Percentiles rank a stretch among this genome's conserved stretches.
These are phyloP conservation scores for Trichoderma guizhouense DNA, from an alignment of 2,329 filamentous ascomycete genomes.

Conservation along the genomic window DNA sequence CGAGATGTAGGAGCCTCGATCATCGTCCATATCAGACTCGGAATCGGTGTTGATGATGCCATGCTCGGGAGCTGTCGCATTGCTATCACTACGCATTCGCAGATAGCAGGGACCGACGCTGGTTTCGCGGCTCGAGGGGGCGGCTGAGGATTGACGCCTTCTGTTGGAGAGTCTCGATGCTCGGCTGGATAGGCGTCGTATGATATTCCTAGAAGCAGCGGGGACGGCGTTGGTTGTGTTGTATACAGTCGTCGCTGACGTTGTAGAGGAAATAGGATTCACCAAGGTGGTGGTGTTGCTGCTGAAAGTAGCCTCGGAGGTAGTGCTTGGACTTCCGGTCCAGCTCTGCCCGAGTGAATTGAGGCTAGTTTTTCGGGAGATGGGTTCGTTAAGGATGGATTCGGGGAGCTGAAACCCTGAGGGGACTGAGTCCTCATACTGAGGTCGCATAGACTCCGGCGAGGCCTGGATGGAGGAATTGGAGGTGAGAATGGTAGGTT, in stretches of 20 bases:
- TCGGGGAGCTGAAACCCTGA: constrained; percentile 69
- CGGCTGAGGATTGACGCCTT: constrained; percentile 73
- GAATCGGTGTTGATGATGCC: constrained; percentile 44
- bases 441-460: constrained; percentile 58
- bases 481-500: constrained; percentile 50
- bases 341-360: constrained; percentile 63
- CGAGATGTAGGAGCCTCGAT: constrained; percentile 37
- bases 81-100: constrained; percentile 85
- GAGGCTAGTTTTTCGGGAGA: constrained; percentile 53
- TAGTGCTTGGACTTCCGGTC: constrained; percentile 54
- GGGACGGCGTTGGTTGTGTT: constrained; percentile 23
- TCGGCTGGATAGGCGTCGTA: constrained; percentile 79
- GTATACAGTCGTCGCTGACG: neutral
- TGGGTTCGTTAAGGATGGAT: constrained; percentile 50
- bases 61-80: constrained; percentile 61
- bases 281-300: constrained; percentile 12
- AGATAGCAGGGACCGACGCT: constrained; percentile 88
- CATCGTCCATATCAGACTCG: constrained; percentile 56
- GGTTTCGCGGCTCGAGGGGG: constrained; percentile 74
- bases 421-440: constrained; percentile 50
- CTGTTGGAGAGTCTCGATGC: constrained; percentile 64
- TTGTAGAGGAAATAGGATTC: neutral
- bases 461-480: constrained; percentile 65
- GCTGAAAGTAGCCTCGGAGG: constrained; percentile 40
- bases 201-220: constrained; percentile 45